Conservation (phyloP, 768 basidiomycete genomes). For the Tylopilus rubrobrunneus region DNA sequence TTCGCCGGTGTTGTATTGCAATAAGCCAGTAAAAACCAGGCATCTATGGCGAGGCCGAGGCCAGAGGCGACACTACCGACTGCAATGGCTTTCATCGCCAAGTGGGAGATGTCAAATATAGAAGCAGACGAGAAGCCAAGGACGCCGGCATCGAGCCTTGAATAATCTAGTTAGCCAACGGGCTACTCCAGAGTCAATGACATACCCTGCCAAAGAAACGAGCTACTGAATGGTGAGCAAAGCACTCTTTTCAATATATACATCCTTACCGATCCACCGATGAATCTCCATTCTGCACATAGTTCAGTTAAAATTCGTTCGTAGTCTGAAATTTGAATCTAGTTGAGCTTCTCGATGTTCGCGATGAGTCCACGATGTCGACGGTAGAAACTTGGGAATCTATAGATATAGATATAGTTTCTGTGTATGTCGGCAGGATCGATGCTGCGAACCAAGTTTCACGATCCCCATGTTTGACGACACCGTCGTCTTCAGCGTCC, state of each 20-base stretch:
- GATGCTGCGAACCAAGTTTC: constrained; percentile 35
- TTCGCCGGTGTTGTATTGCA: constrained; percentile 47
- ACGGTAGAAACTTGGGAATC: constrained; percentile 24
- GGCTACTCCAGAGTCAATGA: neutral
- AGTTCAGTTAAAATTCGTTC: constrained; percentile 47
- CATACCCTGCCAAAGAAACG: constrained; percentile 57
- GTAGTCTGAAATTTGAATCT: constrained; percentile 48
- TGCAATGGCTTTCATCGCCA: constrained; percentile 51
- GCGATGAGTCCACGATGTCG: constrained; percentile 44
- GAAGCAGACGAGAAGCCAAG: constrained; percentile 58
- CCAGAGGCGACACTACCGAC: constrained; percentile 58
- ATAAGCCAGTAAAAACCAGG: constrained; percentile 67
- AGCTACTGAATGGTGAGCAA: constrained; percentile 36
- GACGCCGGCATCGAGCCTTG: constrained; percentile 49
- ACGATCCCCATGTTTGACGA: constrained; percentile 1
- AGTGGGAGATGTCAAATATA: constrained; percentile 44
- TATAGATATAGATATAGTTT: constrained; percentile 33
- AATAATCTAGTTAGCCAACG: constrained; percentile 1
- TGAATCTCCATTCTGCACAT: constrained; percentile 60
- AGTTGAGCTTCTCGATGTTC: constrained; percentile 41
- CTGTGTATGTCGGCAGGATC: constrained; percentile 42
- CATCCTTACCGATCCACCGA: constrained; percentile 53
- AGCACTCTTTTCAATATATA: neutral
- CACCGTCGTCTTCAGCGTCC: constrained; percentile 8
- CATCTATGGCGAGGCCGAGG: constrained; percentile 58